Evolutionary conservation across 2,329 filamentous ascomycete genomes (phyloP).

Genomic region (Penicillium corylophilum): DNA sequence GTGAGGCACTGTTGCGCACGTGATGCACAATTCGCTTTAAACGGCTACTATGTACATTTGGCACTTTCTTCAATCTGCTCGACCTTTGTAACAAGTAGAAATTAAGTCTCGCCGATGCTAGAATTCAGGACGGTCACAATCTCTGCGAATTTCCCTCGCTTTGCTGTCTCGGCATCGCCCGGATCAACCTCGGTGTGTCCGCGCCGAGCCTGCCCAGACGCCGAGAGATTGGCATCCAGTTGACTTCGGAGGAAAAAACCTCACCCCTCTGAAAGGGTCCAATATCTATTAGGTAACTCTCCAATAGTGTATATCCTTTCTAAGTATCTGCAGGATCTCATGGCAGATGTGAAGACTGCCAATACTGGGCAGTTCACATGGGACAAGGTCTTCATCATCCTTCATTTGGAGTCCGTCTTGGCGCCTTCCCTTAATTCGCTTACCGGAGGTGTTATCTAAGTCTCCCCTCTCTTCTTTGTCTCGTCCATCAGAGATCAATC

Average conservation of each 20-base stretch:
- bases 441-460: neutral
- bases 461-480: constrained; percentile 1
- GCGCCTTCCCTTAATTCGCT: constrained; percentile 11
- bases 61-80: neutral
- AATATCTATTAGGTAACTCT: constrained; percentile 19
- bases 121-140: no score
- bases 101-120: rapidly evolving
- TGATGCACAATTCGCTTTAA: neutral
- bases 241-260: constrained; percentile 3
- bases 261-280: neutral
- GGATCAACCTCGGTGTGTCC: neutral
- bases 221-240: constrained; percentile 15
- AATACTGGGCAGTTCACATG: neutral
- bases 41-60: no score
- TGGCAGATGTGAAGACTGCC: neutral
- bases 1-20: neutral
- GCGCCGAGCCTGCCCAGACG: constrained; percentile 12
- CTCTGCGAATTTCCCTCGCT: neutral
- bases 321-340: neutral
- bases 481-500: neutral
- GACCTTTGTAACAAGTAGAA: no score
- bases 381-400: neutral
- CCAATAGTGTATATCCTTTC: neutral
- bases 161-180: neutral
- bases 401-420: neutral